Percentiles rank a stretch among this genome's conserved stretches.
These are phyloP conservation scores for Acacia pycnantha DNA, from an alignment of 331 rosid genomes.

Conservation along the genomic window DNA sequence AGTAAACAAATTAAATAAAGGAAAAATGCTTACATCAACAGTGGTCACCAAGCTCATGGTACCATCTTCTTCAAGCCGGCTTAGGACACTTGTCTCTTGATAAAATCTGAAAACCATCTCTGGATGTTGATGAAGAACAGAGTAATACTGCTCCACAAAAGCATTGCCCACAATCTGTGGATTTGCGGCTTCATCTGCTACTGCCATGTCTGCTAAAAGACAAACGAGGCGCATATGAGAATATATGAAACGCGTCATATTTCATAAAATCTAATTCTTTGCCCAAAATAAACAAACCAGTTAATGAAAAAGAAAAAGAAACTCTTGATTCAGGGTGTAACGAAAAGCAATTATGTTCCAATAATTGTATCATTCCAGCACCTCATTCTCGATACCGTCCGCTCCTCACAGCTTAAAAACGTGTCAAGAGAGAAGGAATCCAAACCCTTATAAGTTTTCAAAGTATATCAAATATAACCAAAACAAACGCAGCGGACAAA, in stretches of 20 bases:
- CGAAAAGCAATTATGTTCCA: background rate
- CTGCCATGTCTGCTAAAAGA: conserved; percentile 55
- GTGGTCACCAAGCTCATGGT: conserved; percentile 45
- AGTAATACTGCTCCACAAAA: conserved; percentile 61
- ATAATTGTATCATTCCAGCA: background rate
- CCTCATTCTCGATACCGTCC: no score
- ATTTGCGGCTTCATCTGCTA: conserved; percentile 28
- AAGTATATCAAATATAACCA: conserved; percentile 12
- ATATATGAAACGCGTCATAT: background rate
- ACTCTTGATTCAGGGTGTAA: background rate
- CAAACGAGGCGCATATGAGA: background rate
- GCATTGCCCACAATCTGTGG: conserved; percentile 57
- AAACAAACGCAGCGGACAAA: background rate
- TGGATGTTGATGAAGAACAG: conserved; percentile 40
- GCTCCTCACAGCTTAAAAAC: no score
- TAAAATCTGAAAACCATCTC: conserved; percentile 55
- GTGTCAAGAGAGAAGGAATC: no score
- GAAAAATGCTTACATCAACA: conserved; percentile 39
- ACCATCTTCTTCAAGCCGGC: conserved; percentile 67
- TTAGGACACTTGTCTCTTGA: conserved; percentile 48
- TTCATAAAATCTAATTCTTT: background rate
- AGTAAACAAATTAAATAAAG: background rate
- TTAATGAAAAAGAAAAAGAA: background rate
- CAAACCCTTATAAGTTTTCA: background rate
- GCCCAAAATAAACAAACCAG: background rate